Conservation (phyloP, 2,329 filamentous ascomycete species). For the Alternaria panax region DNA sequence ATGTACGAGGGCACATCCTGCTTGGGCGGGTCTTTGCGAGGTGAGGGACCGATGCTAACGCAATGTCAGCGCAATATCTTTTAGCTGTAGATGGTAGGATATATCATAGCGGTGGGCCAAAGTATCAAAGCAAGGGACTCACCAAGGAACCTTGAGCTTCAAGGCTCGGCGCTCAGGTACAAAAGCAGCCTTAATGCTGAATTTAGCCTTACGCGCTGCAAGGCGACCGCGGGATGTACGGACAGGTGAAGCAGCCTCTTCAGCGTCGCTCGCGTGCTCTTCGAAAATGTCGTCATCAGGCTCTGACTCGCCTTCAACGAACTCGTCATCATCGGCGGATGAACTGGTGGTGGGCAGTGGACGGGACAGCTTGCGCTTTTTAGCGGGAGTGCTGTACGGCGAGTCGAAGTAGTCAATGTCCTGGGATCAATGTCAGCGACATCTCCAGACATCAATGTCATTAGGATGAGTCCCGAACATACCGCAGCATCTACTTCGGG, state of each 20-base stretch:
- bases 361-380: slow-evolving; percentile 19
- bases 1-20: not conserved
- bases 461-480: not conserved
- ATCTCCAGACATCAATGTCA: not conserved
- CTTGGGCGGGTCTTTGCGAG: not conserved
- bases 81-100: no score
- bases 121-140: not conserved
- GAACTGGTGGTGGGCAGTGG: not conserved
- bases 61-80: not conserved
- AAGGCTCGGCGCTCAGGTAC: not conserved
- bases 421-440: slow-evolving; percentile 1
- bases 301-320: slow-evolving; percentile 17
- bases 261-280: slow-evolving; percentile 4
- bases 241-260: slow-evolving; percentile 1
- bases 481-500: slow-evolving; percentile 13
- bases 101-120: not conserved
- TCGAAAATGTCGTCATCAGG: slow-evolving; percentile 17
- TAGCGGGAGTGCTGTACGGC: slow-evolving; percentile 12
- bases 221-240: slow-evolving; percentile 5
- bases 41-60: not conserved
- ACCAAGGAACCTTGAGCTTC: not conserved
- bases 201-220: slow-evolving; percentile 21
- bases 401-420: slow-evolving; percentile 16
- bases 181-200: slow-evolving; percentile 14
- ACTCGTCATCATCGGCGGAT: slow-evolving; percentile 27